Conservation (phyloP, 1,139 yeast species). For the Yamadazyma diddensiae region DNA sequence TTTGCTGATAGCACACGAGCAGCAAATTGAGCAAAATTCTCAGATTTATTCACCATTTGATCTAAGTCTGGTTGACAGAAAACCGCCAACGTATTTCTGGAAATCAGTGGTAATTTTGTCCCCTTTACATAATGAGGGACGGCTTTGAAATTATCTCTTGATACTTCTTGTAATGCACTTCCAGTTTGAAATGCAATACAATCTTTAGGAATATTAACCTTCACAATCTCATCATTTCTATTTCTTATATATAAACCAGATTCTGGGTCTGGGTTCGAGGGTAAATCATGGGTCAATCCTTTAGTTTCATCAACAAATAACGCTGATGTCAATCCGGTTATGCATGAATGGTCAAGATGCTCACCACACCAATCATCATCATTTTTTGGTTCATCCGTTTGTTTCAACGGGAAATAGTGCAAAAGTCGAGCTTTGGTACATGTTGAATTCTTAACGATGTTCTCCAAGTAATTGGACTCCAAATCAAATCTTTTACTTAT, state of each 20-base stretch:
- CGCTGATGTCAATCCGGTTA: slow-evolving; percentile 62
- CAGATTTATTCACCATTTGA: slow-evolving; percentile 40
- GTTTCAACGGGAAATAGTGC: slow-evolving; percentile 45
- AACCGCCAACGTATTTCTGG: slow-evolving; percentile 60
- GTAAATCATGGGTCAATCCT: slow-evolving; percentile 21
- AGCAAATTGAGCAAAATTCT: slow-evolving; percentile 52
- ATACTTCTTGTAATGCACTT: slow-evolving; percentile 54
- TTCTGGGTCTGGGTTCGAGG: slow-evolving; percentile 38
- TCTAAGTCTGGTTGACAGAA: slow-evolving; percentile 62
- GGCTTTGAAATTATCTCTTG: slow-evolving; percentile 51
- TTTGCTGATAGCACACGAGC: slow-evolving; percentile 32
- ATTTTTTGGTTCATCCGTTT: slow-evolving; percentile 8
- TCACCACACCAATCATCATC: slow-evolving; percentile 61
- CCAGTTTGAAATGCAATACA: slow-evolving; percentile 67
- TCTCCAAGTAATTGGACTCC: slow-evolving; percentile 36
- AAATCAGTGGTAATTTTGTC: slow-evolving; percentile 28
- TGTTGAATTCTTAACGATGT: slow-evolving; percentile 47
- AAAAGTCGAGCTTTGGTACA: slow-evolving; percentile 60
- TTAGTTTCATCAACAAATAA: slow-evolving; percentile 44
- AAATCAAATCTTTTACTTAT: slow-evolving; percentile 30
- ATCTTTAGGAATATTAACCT: slow-evolving; percentile 54
- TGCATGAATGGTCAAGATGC: slow-evolving; percentile 61
- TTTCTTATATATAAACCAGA: slow-evolving; percentile 56
- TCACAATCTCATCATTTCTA: slow-evolving; percentile 43
- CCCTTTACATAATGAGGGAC: slow-evolving; percentile 62